Base-by-base conservation (phyloP, 2,329 filamentous ascomycete genomes). In the Byssochlamys sp. region DNA sequence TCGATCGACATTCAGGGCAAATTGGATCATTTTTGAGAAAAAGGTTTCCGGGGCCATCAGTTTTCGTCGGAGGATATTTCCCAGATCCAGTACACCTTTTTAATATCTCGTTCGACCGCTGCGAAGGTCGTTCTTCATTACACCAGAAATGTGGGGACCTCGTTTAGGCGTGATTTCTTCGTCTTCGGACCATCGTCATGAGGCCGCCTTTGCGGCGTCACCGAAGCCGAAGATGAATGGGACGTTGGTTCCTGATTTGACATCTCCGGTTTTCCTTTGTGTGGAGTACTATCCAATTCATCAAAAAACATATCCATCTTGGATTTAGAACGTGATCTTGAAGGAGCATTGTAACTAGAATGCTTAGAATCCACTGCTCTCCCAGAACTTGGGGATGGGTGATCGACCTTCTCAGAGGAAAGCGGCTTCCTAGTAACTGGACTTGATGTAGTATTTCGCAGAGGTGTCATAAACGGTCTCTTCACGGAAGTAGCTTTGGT, bases 91-190 rank as follows among this genome's bases (percentile, higher is more conserved):
- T 56, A 51, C 39, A 55, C 55, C 39, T 45, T 48, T 56, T 29
- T 39, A 33, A 48, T 49, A 54, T 58, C 53, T 51, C 19, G 26
- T 10, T 45, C 48, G 54, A 45, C 39, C 39, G 19, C 39, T 19
- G 3, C 39, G n/a, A 24, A 9, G 39, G 39, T 45, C 39, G 39
- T 24, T 45, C 39, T 45, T 45, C 39, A 57, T 74, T 67, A 75
- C 33, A 73, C 59, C 51, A 77, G 58, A 66, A 77, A 78, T 53
- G 72, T 76, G 39, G 75, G 75, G 51, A 77, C 73, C 64, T 77
- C 72, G 58, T 71, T 73, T 39, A 75, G 69, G 50, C 72, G 69
- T 31, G 71, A 69, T 62, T 71, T 72, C 58, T 72, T 74, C 55
- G 66, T 59, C 55, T 63, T 61, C 50, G 66, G 58, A 58, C 66